phyloP scores from a whole-genome alignment of 2,329 filamentous ascomycete species.

The Exophiala bonariae region DNA sequence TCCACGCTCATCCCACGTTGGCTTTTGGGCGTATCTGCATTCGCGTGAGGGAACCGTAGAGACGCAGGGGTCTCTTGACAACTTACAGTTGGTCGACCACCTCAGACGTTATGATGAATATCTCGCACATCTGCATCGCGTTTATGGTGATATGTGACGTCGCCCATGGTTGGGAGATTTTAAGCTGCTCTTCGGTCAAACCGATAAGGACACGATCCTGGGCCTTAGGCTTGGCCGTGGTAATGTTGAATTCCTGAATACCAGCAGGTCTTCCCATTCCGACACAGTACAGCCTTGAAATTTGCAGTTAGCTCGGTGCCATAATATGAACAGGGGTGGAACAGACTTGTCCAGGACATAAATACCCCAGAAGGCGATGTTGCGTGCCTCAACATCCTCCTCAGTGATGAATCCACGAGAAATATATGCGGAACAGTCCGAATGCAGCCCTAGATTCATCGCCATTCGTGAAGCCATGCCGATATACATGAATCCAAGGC shows the following conservation, averaged over 20 bases:
- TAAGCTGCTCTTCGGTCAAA: conserved; percentile 1
- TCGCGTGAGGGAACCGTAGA: too few relatives aligned
- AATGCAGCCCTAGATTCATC: conserved; percentile 6
- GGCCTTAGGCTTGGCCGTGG: conserved; percentile 3
- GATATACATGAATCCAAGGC: conserved; percentile 5
- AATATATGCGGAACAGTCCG: conserved; percentile 4
- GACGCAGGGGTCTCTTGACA: not conserved
- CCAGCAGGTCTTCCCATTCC: conserved; percentile 2
- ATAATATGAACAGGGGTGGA: too few relatives aligned
- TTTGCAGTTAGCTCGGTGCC: too few relatives aligned
- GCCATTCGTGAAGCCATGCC: conserved; percentile 9
- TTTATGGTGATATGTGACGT: conserved; percentile 6
- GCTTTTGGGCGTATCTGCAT: not conserved
- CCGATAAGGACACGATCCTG: not conserved
- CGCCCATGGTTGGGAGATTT: conserved; percentile 3
- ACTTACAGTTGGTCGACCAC: conserved; percentile 5
- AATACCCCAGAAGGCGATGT: conserved; percentile 8
- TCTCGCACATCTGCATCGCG: conserved; percentile 7
- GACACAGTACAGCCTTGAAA: conserved; percentile 2
- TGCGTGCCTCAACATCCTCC: conserved; percentile 3
- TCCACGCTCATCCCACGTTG: conserved; percentile 1
- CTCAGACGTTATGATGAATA: conserved; percentile 5
- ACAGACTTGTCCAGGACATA: conserved; percentile 12
- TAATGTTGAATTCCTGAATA: conserved; percentile 7
- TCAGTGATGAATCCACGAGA: not conserved